Percentiles rank a stretch among this genome's conserved stretches.
Evolutionary conservation across 176 grass and related monocot genomes (phyloP).

Genomic region (Poa pratensis): DNA sequence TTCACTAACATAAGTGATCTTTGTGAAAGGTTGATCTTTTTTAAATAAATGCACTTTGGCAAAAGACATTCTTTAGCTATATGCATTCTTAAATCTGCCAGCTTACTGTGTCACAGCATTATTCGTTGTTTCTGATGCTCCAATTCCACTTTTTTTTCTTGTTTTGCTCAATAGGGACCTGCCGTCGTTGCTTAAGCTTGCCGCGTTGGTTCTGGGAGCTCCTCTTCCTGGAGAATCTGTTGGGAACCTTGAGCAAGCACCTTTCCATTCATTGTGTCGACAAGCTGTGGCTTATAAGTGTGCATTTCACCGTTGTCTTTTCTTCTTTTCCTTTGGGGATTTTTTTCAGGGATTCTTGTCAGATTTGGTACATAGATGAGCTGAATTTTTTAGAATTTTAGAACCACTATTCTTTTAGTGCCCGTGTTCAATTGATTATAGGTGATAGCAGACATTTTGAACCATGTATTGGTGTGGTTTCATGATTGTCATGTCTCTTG

Average conservation of each 20-base stretch:
- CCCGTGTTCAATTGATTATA: conserved; percentile 57
- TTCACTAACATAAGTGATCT: conserved; percentile 13
- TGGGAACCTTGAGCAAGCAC: conserved; percentile 23
- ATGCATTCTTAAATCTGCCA: conserved; percentile 2
- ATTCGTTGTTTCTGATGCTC: conserved; percentile 5
- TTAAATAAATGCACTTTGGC: neutral
- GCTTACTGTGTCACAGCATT: conserved; percentile 24
- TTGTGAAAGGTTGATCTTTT: neutral
- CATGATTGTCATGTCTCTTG: neutral
- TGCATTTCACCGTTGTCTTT: conserved; percentile 27
- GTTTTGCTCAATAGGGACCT: conserved; percentile 55
- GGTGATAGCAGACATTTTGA: conserved; percentile 30
- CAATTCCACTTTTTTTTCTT: neutral
- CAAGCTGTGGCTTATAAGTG: conserved; percentile 45
- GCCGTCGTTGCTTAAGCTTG: conserved; percentile 67
- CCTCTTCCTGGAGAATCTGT: conserved; percentile 33
- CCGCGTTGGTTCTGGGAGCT: conserved; percentile 36
- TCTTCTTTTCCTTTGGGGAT: conserved; percentile 20
- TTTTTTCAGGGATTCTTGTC: conserved; percentile 25
- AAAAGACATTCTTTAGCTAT: conserved; percentile 10
- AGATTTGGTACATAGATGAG: conserved; percentile 54
- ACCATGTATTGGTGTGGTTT: conserved; percentile 18
- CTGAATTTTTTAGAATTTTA: conserved; percentile 52
- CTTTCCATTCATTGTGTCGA: conserved; percentile 27
- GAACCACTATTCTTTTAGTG: conserved; percentile 54